Evolutionary conservation across 108 stramenopile species (phyloP), one percentile per base, ranked within the genome.

Genomic region (Asterionellopsis glacialis): DNA sequence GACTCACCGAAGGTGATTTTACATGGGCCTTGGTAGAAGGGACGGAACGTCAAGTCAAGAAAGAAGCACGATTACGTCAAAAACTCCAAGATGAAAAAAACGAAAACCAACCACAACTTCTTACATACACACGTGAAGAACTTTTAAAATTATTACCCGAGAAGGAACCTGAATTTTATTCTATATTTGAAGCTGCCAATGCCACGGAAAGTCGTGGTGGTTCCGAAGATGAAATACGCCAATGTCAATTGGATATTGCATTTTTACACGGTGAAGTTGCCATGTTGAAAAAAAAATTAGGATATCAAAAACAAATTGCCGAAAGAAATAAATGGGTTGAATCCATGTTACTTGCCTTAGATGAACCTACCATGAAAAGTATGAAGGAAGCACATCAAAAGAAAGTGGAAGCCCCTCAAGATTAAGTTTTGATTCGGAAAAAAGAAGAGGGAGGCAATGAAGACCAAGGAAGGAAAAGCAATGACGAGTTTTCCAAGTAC

Each of bases 301-400:
- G 23, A 24, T 19, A 47, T 45, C 44, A 68, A 15, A 41, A 65
- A 26, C 27, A 19, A 14, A 45, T 45, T 13, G 65, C 68, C 18
- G 72, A 72, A 41, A 71, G 68, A 25, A 44, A 69, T 1, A 47
- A 63, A 33, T 81, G 79, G 79, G 74, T 81, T 1, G 74, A 80
- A 41, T 58, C 69, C 9, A 55, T 70, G 3, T 54, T 80, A 9
- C 16, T 59, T 18, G 62, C 51, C 10, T 13, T 80, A n/a, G 64
- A 73, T 59, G 33, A 51, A 0, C 50, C 25, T 9, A 49, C 56
- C 15, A 22, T 80, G 63, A 41, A 33, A 40, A 67, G 62, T 51
- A 51, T 80, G 43, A 74, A 71, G 58, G 22, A 45, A 13, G 39
- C 45, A 51, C 61, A 52, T 27, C 43, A 54, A 40, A 67, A 64